Evolutionary conservation across 371 early-diverging fungal genomes (phyloP).

Genomic region (Nematocida sp.): DNA sequence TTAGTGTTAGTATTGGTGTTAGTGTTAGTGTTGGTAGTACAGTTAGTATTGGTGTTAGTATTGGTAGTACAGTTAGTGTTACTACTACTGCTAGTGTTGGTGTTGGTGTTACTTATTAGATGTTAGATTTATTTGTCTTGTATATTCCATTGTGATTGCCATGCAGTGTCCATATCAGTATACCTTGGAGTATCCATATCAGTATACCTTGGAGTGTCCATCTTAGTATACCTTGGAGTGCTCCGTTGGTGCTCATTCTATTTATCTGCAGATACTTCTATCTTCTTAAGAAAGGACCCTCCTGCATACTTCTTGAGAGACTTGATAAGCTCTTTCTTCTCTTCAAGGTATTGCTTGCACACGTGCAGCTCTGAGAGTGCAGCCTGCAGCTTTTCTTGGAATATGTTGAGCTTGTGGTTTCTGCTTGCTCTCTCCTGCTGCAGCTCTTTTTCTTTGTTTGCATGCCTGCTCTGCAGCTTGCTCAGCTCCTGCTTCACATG

Average conservation of each 20-base stretch:
- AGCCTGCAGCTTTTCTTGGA: constrained; percentile 37
- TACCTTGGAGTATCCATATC: too few relatives aligned
- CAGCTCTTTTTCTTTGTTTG: not conserved
- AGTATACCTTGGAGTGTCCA: too few relatives aligned
- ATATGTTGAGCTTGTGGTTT: constrained; percentile 29
- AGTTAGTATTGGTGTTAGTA: too few relatives aligned
- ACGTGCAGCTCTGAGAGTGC: constrained; percentile 29
- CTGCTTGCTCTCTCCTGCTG: not conserved
- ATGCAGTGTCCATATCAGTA: too few relatives aligned
- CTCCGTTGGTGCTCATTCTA: not conserved
- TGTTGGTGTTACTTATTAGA: too few relatives aligned
- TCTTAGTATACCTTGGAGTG: not conserved
- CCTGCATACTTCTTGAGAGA: constrained; percentile 15
- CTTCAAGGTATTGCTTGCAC: constrained; percentile 33
- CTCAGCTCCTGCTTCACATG: not conserved
- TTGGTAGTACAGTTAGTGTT: too few relatives aligned
- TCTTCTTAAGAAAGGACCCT: not conserved
- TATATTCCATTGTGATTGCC: too few relatives aligned
- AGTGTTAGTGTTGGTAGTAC: too few relatives aligned
- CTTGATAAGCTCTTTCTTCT: constrained; percentile 45
- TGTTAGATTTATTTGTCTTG: too few relatives aligned
- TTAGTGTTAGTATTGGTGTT: too few relatives aligned
- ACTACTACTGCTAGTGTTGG: too few relatives aligned
- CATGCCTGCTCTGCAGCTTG: not conserved
- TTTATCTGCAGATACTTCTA: constrained; percentile 38